Evolutionary conservation across 768 basidiomycete species (phyloP), one percentile per base, ranked within the genome.

Genomic region (Lanmaoa pseudosensibilis): DNA sequence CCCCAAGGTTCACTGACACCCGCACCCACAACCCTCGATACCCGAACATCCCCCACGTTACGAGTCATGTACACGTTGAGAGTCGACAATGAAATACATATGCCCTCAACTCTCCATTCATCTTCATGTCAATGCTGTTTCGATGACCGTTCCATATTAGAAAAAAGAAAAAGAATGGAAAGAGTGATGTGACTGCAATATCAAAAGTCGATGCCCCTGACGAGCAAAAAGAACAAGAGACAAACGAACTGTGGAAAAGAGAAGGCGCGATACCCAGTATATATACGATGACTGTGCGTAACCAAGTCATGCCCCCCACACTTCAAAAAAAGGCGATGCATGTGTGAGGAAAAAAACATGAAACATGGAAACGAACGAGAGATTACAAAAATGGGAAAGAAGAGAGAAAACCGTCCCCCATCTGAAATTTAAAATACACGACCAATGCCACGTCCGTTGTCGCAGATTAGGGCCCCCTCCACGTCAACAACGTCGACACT

Each of bases 331-430:
- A 27, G 18, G 27, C 13, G 13, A n/a, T 19, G 25, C n/a, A 40
- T 15, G 36, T 7, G 27, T 30, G 27, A 7, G 2, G 11, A 13
- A 25, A 6, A n/a, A 30, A 32, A 46, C 16, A 18, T 50, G 33
- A 34, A 50, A 52, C 52, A 32, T 34, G 51, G 44, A 46, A 47
- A 52, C 43, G 32, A 25, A 52, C n/a, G 7, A 33, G n/a, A n/a
- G 32, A 43, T 15, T 27, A 30, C 27, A 32, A 12, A 12, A 32
- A 32, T 34, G 13, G 16, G 16, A 37, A 30, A 8, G 18, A 30
- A 8, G 10, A 30, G 27, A 30, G 32, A 43, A 47, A 30, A 34
- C n/a, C 16, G 47, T 32, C 46, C 46, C 4, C 18, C 30, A 10
- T 7, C 25, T 18, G 15, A n/a, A 13, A 25, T 8, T 25, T 50